Evolutionary conservation across 345 rosid genomes (phyloP).

Genomic region (Kandelia obovata): DNA sequence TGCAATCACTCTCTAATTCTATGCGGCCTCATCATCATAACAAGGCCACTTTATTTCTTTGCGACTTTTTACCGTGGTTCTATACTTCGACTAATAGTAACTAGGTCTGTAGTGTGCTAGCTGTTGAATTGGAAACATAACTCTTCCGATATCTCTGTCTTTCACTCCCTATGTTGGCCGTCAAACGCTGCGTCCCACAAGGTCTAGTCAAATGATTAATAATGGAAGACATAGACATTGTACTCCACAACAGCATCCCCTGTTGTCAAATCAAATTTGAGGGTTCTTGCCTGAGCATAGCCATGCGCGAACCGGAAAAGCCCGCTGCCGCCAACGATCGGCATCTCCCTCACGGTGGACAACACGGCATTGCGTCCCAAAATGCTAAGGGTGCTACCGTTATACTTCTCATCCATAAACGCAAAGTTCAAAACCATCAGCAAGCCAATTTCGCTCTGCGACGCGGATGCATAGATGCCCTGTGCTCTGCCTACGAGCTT

Average conservation of each 20-base stretch:
- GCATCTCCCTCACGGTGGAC: slow-evolving; percentile 22
- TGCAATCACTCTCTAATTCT: too few relatives aligned
- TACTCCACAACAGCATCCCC: slow-evolving; percentile 31
- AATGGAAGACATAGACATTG: slow-evolving; percentile 35
- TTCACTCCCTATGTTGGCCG: too few relatives aligned
- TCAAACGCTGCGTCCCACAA: too few relatives aligned
- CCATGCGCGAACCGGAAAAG: slow-evolving; percentile 30
- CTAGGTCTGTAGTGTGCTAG: too few relatives aligned
- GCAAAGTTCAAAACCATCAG: slow-evolving; percentile 25
- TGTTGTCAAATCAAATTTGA: not conserved
- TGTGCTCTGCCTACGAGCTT: slow-evolving; percentile 24
- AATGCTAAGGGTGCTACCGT: slow-evolving; percentile 24
- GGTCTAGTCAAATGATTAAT: not conserved
- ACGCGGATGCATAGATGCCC: slow-evolving; percentile 23
- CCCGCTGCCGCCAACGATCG: slow-evolving; percentile 31
- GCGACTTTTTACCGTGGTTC: too few relatives aligned
- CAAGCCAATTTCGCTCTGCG: slow-evolving; percentile 14
- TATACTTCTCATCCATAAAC: slow-evolving; percentile 18
- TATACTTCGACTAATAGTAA: too few relatives aligned
- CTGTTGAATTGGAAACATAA: too few relatives aligned
- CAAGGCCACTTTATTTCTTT: too few relatives aligned
- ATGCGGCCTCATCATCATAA: too few relatives aligned
- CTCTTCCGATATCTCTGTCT: too few relatives aligned
- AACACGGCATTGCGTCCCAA: slow-evolving; percentile 20
- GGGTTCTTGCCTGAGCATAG: slow-evolving; percentile 31